Evolutionary conservation across 2,329 filamentous ascomycete genomes (phyloP), one percentile per base, ranked within the genome.

Genomic region (Trichoderma guizhouense): DNA sequence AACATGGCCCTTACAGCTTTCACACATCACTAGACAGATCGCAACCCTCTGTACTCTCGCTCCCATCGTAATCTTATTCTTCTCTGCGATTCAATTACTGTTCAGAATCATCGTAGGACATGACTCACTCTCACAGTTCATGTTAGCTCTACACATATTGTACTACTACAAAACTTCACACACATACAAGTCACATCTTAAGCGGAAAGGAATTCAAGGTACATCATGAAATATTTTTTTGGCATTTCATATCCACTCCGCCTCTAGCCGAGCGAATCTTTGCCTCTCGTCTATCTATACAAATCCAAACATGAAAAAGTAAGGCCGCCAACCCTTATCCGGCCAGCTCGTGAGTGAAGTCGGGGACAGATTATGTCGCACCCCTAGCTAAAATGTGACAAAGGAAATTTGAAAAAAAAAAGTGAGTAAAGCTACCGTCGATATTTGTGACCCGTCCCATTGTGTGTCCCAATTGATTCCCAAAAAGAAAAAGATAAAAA

Each of bases 251-350:
- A 39, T 53, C 55, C 51, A 34, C 51, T 39, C 36, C 18, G 34
- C 30, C 51, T 51, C 34, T 57, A 34, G 26, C 39, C 64, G 64
- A 72, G 64, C 36, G 53, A 39, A 60, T 36, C 30, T 62, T 71
- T 62, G n/a, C 58, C 47, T 53, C 47, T 53, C 36, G 18, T 72
- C 70, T 72, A 72, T 72, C 65, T 72, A 72, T 69, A 72, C 65
- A 72, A 61, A 67, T 36, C 34, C 39, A 67, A 67, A 34, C 47
- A 53, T 53, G 47, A 53, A 51, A 66, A 58, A 57, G n/a, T 53
- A 61, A 30, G 64, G 32, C 32, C 32, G 30, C 32, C 30, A 21
- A 53, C 51, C 36, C 34, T 47, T 53, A 36, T 34, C 64, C 21
- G 51, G 51, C 64, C 51, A 58, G 64, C 64, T 43, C 47, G 57